A percentile compares a stretch with the other conserved stretches of the same genome.
Conservation (phyloP, 2,329 filamentous ascomycete genomes). For the Venturia nashicola region DNA sequence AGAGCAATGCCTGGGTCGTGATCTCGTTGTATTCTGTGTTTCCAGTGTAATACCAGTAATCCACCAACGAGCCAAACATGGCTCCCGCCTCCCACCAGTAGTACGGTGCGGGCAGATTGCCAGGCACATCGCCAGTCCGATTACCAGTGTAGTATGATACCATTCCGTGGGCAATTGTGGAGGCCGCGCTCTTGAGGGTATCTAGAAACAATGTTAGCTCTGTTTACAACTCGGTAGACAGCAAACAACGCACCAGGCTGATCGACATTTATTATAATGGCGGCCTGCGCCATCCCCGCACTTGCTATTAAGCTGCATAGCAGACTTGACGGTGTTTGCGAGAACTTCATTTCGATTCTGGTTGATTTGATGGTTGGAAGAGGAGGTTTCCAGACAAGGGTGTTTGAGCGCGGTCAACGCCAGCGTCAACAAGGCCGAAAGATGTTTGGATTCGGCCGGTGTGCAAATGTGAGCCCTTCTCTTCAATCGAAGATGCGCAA, state of each 20-base stretch:
- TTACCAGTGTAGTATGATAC: constrained; percentile 56
- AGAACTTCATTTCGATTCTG: constrained; percentile 5
- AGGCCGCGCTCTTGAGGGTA: constrained; percentile 50
- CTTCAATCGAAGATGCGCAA: not conserved
- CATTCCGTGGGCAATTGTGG: constrained; percentile 46
- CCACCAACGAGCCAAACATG: constrained; percentile 27
- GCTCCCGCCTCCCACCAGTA: constrained; percentile 32
- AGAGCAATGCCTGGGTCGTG: constrained; percentile 30
- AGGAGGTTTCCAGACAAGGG: not conserved
- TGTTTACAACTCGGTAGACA: not conserved
- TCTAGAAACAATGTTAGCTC: constrained; percentile 28
- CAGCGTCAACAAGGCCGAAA: constrained; percentile 4
- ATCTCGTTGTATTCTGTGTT: constrained; percentile 29
- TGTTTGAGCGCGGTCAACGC: constrained; percentile 5
- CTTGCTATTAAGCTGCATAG: constrained; percentile 3
- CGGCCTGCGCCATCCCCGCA: constrained; percentile 2
- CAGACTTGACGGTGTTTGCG: not conserved
- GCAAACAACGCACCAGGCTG: constrained; percentile 17
- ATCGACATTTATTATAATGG: constrained; percentile 3
- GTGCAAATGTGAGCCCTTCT: not conserved
- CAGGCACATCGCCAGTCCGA: constrained; percentile 44
- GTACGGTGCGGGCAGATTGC: constrained; percentile 37
- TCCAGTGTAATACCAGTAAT: constrained; percentile 32
- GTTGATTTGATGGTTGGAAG: not conserved
- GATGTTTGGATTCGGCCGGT: not conserved